Evolutionary conservation across 345 rosid species (phyloP), one percentile per base, ranked within the genome.

Genomic region (Leavenworthia alabamica): DNA sequence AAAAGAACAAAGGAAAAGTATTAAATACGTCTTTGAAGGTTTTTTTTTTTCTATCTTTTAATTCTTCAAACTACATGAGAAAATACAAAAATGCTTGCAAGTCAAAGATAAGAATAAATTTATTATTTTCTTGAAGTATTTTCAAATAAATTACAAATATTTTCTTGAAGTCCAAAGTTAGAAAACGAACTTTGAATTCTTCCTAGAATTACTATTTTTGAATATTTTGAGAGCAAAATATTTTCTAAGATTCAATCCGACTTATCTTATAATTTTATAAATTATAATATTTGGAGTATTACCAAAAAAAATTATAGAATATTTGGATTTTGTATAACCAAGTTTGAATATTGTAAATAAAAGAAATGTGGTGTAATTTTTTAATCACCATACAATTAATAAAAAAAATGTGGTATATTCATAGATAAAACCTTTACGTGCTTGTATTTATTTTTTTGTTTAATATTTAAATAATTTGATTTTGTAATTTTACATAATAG

Each of bases 101-200:
- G 73, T 69, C 73, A 70, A 70, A 62, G 44, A 53, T 3, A 45
- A 55, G 26, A 54, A 62, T n/a, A 4, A 15, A 22, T 20, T n/a
- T 7, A 54, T 3, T 26, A 40, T 28, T 37, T 16, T 69, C 62
- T 50, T 50, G 23, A 52, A 29, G 31, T 19, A 52, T 44, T 42
- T 36, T 46, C 40, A 54, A 51, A 33, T 12, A 56, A 51, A 43
- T 61, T 42, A 79, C 45, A 7, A 33, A 72, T 37, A 73, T 40
- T 56, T 75, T 75, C 73, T 49, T 68, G 6, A 62, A 66, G 78
- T 63, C 78, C 57, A 68, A 35, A 23, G 49, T 62, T 62, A 48
- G 67, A 67, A 60, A 44, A 50, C 6, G 33, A 67, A 32, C 29
- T 28, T 66, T 60, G 66, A 64, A 35, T 44, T 45, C 39, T 36